Evolutionary conservation across 805 yeast species (phyloP), one percentile per base, ranked within the genome.

Genomic region (Nakazawaea ernobii): DNA sequence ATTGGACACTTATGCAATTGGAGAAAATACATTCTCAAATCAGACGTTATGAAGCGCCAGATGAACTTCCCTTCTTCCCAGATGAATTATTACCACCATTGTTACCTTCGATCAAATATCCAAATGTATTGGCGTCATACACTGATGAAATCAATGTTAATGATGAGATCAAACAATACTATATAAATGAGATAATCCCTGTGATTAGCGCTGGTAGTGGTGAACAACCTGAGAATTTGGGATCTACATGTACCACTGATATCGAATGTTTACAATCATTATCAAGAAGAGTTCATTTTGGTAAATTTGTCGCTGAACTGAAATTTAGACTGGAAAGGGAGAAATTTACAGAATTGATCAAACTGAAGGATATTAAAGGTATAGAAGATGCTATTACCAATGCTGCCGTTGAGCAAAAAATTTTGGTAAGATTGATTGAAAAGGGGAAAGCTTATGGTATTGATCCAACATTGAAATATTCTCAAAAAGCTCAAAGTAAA

Each of bases 271-370:
- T 94, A 54, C 97, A 94, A 65, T 84, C 96, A 5, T 68, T 94
- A 39, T 86, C 96, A 8, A 75, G 99, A 58, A 77, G 99, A 61
- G 88, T 94, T 55, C 99, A 94, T 67, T 94, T 92, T 67, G 99
- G 99, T 43, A 87, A 86, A 66, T 94, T 92, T 71, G 99, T 94
- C 8, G 99, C 99, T 5, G 99, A 94, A 63, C 86, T 96, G 39
- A 94, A 94, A 66, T 94, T 80, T 65, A 82, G 74, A 57, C 68
- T 72, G 27, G 94, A 91, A 51, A 74, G 70, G 32, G 86, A 77
- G 43, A 64, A 63, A 43, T 89, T 82, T 69, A 79, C 78, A 1
- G 67, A 74, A 55, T 67, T 90, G 55, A 94, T 94, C 55, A 61
- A 69, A 52, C 77, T 73, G 0, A 74, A 70, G 48, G 96, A 94